Base-by-base conservation (phyloP, 768 basidiomycete species). In the Naganishia vaughanmartiniae region DNA sequence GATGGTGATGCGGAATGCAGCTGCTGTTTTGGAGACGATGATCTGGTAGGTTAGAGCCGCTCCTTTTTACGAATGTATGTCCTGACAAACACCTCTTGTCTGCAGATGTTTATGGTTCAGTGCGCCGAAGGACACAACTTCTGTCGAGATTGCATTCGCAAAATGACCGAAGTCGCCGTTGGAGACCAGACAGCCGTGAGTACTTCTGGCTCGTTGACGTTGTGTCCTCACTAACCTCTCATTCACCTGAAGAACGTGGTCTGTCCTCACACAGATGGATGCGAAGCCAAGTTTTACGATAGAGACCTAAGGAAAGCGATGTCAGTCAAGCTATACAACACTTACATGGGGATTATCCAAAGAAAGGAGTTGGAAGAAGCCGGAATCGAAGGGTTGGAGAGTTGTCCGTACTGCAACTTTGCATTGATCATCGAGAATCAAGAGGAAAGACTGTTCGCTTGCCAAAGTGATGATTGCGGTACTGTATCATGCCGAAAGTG, bases 331-430 rank as follows among this genome's bases (percentile, higher is more conserved):
- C 84, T 91, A 5, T 83, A 89, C 72, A 84, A 83, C 31, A 83
- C 93, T 14, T 93, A 89, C 74, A 74, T 79, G 63, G 78, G 78
- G 1, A 76, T 93, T 33, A 86, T 87, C 73, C 90, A 90, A 77
- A 86, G 86, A 45, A 89, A 90, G 78, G 90, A 92, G 73, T 87
- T 95, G 36, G 87, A 89, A 69, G 86, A 85, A 0, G 93, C 93
- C 21, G 87, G 85, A 1, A 77, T 96, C 42, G 90, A 91, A 55
- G 87, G 87, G 5, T 83, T 95, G 15, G 92, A 93, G 79, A 90
- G 90, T 74, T 96, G 93, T 78, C 93, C 93, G 4, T 91, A 89
- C 73, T 96, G 93, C 81, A 91, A 92, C 53, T 96, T 86, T 83
- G 90, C 87, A 70, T 88, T 87, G 74, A 87, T 90, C n/a, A 87